Conservation (phyloP, 352 stramenopile species). For the Pythium graminicola region DNA sequence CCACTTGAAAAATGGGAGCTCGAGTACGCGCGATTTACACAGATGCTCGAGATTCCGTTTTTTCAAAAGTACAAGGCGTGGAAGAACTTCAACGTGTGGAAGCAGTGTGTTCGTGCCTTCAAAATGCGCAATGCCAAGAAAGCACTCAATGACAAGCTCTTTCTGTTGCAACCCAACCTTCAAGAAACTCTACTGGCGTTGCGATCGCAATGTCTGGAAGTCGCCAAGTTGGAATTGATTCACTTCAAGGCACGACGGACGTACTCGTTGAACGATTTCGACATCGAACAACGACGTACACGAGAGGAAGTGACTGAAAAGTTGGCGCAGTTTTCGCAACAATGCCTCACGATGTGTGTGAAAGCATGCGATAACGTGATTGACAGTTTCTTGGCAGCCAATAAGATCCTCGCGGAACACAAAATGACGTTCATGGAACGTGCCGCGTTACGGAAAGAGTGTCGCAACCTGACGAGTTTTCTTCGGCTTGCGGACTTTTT, state of each 20-base stretch:
- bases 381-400: slow-evolving; percentile 85
- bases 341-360: slow-evolving; percentile 79
- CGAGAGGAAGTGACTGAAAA: slow-evolving; percentile 47
- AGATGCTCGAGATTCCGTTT: slow-evolving; percentile 88
- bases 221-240: slow-evolving; percentile 61
- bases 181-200: slow-evolving; percentile 75
- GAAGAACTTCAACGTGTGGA: slow-evolving; percentile 95
- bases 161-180: slow-evolving; percentile 84
- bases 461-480: slow-evolving; percentile 89
- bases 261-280: slow-evolving; percentile 80
- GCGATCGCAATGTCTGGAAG: slow-evolving; percentile 62
- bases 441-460: slow-evolving; percentile 87
- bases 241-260: slow-evolving; percentile 58
- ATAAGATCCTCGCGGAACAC: slow-evolving; percentile 90
- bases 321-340: slow-evolving; percentile 52
- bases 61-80: slow-evolving; percentile 91
- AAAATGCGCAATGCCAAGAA: slow-evolving; percentile 88
- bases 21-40: slow-evolving; percentile 88
- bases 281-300: slow-evolving; percentile 55
- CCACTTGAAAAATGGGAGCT: slow-evolving; percentile 89
- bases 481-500: slow-evolving; percentile 89
- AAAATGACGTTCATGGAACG: slow-evolving; percentile 97
- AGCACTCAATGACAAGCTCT: slow-evolving; percentile 75
- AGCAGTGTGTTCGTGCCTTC: slow-evolving; percentile 68
- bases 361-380: slow-evolving; percentile 90